Evolutionary conservation across 2,329 filamentous ascomycete genomes (phyloP), one percentile per base, ranked within the genome.

Genomic region (Aspergillus persii): DNA sequence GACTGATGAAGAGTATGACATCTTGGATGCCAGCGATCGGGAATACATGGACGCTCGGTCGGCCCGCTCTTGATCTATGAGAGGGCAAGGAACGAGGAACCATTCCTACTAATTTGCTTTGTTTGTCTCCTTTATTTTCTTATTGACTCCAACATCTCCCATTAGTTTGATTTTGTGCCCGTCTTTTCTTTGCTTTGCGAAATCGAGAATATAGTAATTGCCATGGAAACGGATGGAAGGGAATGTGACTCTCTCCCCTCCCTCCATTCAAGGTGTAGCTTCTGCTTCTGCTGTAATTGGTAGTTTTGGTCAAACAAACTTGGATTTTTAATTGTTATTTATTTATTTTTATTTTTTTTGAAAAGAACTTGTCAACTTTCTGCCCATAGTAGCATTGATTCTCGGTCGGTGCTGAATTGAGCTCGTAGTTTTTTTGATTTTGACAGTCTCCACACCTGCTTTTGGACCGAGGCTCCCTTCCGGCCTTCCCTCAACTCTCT

Each of bases 1-100:
- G 81, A 98, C 95, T 0, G 95, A 99, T 64, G 95, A 98, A 75
- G 95, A 99, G 79, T 99, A 98, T 75, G 95, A 99, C 70, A 93
- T 98, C 65, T 86, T 98, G 50, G 92, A 97, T 79, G 94, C 92
- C 48, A 96, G 91, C 60, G 94, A 98, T 66, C 91, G 96, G 75
- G 94, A 98, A 74, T 89, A 84, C 66, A 74, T 86, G 54, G 82
- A 83, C 62, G 85, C 69, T 27, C 67, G 68, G 41, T 69, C 71
- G 8, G 66, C 67, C 47, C 55, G 60, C 54, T 61, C 61, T 59
- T 69, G 58, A 64, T 48, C 53, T 41, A 48, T 44, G 23, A 54
- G 12, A 41, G 31, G 33, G 11, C n/a, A 41, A n/a, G 6, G 6
- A 8, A 8, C 30, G 30, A 31, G 30, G 15, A n/a, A 41, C 4